Evolutionary conservation across 495 filamentous ascomycete genomes (phyloP).

Genomic region (Letharia lupina): DNA sequence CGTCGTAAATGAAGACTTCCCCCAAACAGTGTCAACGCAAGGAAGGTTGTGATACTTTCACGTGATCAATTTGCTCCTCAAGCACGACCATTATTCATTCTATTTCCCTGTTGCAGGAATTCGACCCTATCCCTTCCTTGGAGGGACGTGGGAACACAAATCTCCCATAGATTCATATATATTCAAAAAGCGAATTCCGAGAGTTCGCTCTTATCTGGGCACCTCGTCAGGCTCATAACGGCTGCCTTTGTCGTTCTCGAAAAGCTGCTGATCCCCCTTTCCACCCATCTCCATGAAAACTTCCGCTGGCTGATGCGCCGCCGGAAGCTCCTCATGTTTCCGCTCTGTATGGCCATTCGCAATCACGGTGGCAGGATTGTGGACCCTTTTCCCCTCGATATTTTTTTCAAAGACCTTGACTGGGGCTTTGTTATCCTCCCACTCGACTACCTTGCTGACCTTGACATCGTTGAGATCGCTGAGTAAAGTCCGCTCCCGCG

Average conservation of each 20-base stretch:
- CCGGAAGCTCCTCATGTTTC: conserved; percentile 50
- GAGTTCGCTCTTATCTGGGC: conserved; percentile 7
- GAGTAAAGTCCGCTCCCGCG: conserved; percentile 77
- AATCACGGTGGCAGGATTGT: conserved; percentile 25
- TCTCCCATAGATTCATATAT: not conserved
- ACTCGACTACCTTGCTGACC: conserved; percentile 52
- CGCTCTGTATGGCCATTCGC: conserved; percentile 15
- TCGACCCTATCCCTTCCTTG: not conserved
- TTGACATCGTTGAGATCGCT: conserved; percentile 72
- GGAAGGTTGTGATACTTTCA: not conserved
- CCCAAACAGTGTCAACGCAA: not conserved
- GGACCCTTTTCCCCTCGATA: conserved; percentile 39
- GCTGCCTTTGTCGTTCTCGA: conserved; percentile 51
- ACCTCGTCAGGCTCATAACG: conserved; percentile 31
- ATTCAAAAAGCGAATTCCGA: not conserved
- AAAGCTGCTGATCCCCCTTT: conserved; percentile 72
- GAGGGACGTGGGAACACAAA: not conserved
- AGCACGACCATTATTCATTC: not conserved
- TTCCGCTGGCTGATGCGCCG: conserved; percentile 52
- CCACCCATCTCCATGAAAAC: conserved; percentile 78
- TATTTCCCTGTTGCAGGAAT: no score
- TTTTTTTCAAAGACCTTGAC: conserved; percentile 80
- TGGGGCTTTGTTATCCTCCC: conserved; percentile 43
- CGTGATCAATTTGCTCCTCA: not conserved
- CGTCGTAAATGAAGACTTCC: not conserved